Base-by-base conservation (phyloP, 768 basidiomycete species). In the Mycena filopes region DNA sequence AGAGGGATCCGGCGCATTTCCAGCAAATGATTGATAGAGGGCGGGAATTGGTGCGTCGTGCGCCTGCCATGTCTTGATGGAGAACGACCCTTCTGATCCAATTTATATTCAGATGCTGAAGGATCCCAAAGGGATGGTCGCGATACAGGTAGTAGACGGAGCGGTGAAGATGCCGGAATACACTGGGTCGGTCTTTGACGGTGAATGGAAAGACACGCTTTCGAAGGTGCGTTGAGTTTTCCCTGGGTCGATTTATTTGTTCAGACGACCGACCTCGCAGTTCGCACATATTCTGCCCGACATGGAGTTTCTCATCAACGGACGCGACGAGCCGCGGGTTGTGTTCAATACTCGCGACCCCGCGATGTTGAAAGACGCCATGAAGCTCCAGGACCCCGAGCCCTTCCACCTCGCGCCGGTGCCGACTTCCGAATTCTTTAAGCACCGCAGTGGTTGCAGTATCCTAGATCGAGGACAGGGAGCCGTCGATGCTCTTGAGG, bases 301-400 rank as follows among this genome's bases (percentile, higher is more conserved):
- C 42, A 60, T 57, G 60, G 40, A 38, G 2, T 38, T 61, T 20
- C 31, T 66, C 21, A 11, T 66, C 21, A 66, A 66, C 29, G 46
- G 47, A 1, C 36, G 54, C 36, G 65, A 66, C 36, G 65, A 60
- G 38, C 65, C 65, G 3, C 65, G 65, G 12, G 65, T 66, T 9
- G 60, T 29, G 5, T 66, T 61, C 33, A 54, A 66, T 31, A 7
- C 2, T 33, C 46, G 36, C 7, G 53, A 41, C 5, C 29, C 26
- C 10, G 41, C 10, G 16, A 31, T 40, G 5, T 21, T 26, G 10
- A 15, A 36, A 41, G 12, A 36, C 13, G 62, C 62, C 11, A n/a
- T 42, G 1, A 9, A 26, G 7, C 16, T 48, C 21, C 33, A 33
- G 0, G 62, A 56, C 36, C 0, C 7, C 4, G 16, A 20, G 1